Base-by-base conservation (phyloP, 2,329 filamentous ascomycete genomes). In the Microsporum audouinii region DNA sequence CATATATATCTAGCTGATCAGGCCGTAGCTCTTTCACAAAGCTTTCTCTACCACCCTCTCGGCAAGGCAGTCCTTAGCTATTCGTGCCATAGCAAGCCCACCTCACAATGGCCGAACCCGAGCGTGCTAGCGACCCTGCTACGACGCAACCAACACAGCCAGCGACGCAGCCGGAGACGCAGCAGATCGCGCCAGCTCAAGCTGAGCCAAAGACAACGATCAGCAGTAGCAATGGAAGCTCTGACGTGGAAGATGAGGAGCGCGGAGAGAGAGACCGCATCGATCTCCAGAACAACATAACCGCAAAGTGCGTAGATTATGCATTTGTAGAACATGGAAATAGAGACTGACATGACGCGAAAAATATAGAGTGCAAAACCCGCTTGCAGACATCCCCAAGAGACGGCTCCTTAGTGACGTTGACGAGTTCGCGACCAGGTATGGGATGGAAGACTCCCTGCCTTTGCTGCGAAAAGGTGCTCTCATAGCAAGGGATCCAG, bases 401-500 rank as follows among this genome's bases (percentile, higher is more conserved):
- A 63, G 65, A 12, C 69, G 72, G 58, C 68, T 79, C 3, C 66
- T 78, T 23, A 68, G 66, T 59, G 72, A 77, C 65, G 76, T 79
- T 10, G 73, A 75, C 36, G 68, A 73, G 12, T 79, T 78, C 62
- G 71, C 76, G 17, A 66, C 68, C n/a, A 67, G 76, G 39, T 69
- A 76, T 62, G 69, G 72, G 12, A 66, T 82, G 45, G 65, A 62
- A 4, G 74, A 80, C 23, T 71, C 76, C 31, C 63, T 75, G 10
- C 71, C 73, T 3, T 66, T 77, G 0, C 65, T 82, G 55, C 69
- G 76, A 61, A 79, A 76, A 63, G 80, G 79, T 6, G 79, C 79
- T 5, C 69, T 81, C 2, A 71, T 80, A 17, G 79, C 79, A 4
- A 77, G 78, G 59, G 75, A 80, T 58, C 79, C 80, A 2, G 69